Base-by-base conservation (phyloP, 2,329 filamentous ascomycete genomes). In the Sporothrix luriei region DNA sequence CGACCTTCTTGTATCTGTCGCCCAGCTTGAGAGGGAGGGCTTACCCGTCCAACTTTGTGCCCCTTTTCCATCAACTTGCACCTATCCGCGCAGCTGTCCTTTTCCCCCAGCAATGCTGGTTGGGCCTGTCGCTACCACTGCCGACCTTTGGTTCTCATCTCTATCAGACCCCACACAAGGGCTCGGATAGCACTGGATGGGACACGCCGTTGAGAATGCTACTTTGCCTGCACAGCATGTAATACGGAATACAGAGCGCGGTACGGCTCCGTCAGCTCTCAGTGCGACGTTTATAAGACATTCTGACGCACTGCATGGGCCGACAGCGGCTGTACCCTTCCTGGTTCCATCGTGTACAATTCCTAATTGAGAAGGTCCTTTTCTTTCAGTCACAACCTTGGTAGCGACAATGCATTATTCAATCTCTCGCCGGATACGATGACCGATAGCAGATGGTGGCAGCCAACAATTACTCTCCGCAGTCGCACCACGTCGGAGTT, bases 131-230 rank as follows among this genome's bases (percentile, higher is more conserved):
- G 33, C 6, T 7, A 7, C 33, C 33, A 33, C 33, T 33, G 33
- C 7, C 33, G 33, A 7, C 33, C 4, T 6, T 33, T 33, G 6
- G 33, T 33, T 33, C 5, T 9, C 33, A 33, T 33, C 33, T 33
- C 4, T 33, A 33, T n/a, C 9, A 16, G 54, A 19, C 11, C 40
- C 11, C 40, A 59, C 33, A 14, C 24, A 55, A 33, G 26, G 24
- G 7, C 11, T 14, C 11, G 13, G 11, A 55, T 33, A 33, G 33
- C 24, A 59, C 16, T 21, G 33, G 55, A 40, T n/a, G 19, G 55
- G 55, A 33, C 29, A 40, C 55, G 21, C 55, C 54, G 55, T 40
- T 59, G 55, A 59, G 55, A 59, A 59, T 59, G 29, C 29, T 40
- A 59, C 55, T 40, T 59, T 4, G 55, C 19, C 55, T 59, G 55